Percentiles rank a stretch among this genome's conserved stretches.
Evolutionary conservation across 1,284 basidiomycete genomes (phyloP).

Genomic region (Quambalaria eucalypti): DNA sequence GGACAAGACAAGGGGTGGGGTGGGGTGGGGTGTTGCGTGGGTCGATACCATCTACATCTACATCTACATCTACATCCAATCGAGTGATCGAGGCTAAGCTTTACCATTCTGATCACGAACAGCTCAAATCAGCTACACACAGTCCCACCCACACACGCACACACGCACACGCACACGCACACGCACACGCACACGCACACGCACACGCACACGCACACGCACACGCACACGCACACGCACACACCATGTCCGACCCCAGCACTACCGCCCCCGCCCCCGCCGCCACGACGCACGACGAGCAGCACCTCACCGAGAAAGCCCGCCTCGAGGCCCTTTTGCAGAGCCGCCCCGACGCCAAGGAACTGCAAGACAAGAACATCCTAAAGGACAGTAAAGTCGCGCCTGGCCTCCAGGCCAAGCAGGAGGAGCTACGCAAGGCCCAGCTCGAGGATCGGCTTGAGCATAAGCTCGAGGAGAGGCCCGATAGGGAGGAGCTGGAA

Average conservation of each 20-base stretch:
- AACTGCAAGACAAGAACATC: conserved; percentile 13
- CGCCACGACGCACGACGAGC: neutral
- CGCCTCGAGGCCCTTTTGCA: neutral
- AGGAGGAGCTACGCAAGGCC: conserved; percentile 26
- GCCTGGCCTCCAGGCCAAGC: conserved; percentile 25
- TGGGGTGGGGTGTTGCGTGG: no score
- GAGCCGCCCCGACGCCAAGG: neutral
- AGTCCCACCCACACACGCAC: no score
- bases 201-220: neutral
- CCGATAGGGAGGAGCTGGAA: conserved; percentile 28
- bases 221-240: neutral
- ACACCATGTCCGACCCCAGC: neutral
- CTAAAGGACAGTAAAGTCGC: conserved; percentile 20
- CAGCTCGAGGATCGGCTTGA: conserved; percentile 30
- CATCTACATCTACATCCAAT: no score
- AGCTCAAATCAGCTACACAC: no score
- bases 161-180: neutral
- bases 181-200: neutral
- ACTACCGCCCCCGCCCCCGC: neutral
- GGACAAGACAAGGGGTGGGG: no score
- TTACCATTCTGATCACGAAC: no score
- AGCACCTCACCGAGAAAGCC: neutral
- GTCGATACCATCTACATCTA: no score
- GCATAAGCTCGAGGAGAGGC: conserved; percentile 22
- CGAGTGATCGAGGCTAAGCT: no score